Evolutionary conservation across 768 basidiomycete genomes (phyloP).

Genomic region (Lentinula guzmanii): DNA sequence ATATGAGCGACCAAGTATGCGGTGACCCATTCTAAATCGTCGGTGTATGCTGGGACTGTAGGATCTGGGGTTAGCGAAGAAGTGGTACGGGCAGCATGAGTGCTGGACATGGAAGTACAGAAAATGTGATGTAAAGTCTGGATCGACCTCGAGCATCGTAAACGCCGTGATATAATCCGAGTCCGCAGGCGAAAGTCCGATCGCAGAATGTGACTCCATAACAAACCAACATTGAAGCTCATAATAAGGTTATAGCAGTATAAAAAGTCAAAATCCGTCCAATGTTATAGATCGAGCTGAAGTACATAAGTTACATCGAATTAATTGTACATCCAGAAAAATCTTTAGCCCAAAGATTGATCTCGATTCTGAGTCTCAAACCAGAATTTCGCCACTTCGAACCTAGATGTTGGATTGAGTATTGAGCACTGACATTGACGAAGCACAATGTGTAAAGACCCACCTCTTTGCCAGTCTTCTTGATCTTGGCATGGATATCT

Average conservation of each 20-base stretch:
- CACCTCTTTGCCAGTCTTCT: constrained; percentile 92
- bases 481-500: constrained; percentile 62
- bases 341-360: not conserved
- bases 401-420: constrained; percentile 18
- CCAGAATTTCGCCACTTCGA: constrained; percentile 7
- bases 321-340: not conserved
- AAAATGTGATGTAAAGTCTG: not conserved
- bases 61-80: constrained; percentile 26
- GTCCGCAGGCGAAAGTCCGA: not conserved
- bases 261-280: not conserved
- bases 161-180: not conserved
- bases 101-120: constrained; percentile 1
- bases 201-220: not conserved
- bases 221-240: not conserved
- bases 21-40: constrained; percentile 46
- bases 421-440: not conserved
- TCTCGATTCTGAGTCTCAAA: constrained; percentile 13
- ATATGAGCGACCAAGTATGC: constrained; percentile 55
- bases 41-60: constrained; percentile 34
- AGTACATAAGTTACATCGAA: not conserved
- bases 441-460: constrained; percentile 6
- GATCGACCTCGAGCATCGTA: not conserved
- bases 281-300: not conserved
- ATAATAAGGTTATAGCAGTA: too few relatives aligned
- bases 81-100: not conserved